Base-by-base conservation (phyloP, 2,329 filamentous ascomycete species). In the Zasmidium citrigriseum region DNA sequence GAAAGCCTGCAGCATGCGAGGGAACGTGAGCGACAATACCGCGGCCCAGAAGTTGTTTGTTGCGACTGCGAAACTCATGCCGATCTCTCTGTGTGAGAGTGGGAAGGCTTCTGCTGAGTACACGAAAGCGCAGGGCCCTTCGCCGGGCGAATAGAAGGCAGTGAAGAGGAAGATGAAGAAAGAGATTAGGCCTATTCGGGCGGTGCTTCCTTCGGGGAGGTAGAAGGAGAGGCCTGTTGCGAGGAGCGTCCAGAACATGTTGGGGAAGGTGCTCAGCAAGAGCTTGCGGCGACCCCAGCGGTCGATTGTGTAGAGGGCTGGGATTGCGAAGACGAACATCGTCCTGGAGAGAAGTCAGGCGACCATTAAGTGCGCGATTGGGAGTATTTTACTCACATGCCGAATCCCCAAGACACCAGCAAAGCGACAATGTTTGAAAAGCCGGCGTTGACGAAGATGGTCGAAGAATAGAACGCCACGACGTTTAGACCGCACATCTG, bases 391-490 rank as follows among this genome's bases (percentile, higher is more conserved):
- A 41, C 34, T 29, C 14, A 29, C 34, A 86, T 70, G 2, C 85
- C 85, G 59, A 86, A 86, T 0, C 83, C 84, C 65, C 80, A 82
- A 0, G 83, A 84, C 0, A 81, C 83, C n/a, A 85, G 72, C 18
- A 86, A 70, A 5, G 78, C 64, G 74, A 77, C 63, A 77, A 78
- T 63, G 77, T 65, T 20, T 65, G 68, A 48, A 21, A 74, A 76
- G 4, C 71, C 70, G 11, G 71, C 70, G 20, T 70, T 52, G 9
- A 60, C 60, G 60, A 74, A 73, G 52, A 73, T 68, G 2, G 69
- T 65, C 9, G 66, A 67, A 2, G 64, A 69, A 56, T 72, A 73
- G 64, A 78, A 78, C 25, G 76, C 63, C 54, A 76, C 73, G 16
- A 76, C 66, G 11, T 55, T 59, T n/a, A 55, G 29, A 5, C 47